Conservation (phyloP, 2,329 filamentous ascomycete species). For the Cryphonectria nitschkei region DNA sequence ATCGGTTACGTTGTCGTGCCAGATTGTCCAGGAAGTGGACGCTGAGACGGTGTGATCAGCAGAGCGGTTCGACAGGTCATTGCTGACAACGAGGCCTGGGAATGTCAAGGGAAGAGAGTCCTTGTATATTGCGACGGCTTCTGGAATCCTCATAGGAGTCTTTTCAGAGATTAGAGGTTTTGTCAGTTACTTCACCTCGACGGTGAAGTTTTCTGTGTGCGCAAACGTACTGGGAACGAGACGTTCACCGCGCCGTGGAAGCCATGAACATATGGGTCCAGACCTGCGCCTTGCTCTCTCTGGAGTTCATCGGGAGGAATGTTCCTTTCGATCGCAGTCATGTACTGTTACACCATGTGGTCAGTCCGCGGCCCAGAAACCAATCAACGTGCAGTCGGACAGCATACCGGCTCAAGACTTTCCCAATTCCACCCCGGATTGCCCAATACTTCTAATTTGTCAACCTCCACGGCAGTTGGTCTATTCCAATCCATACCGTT, state of each 20-base stretch:
- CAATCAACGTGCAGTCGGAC: background rate
- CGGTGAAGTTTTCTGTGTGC: background rate
- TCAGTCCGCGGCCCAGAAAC: background rate
- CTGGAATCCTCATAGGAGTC: conserved; percentile 33
- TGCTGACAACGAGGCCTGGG: conserved; percentile 31
- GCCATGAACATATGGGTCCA: conserved; percentile 24
- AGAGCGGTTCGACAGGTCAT: conserved; percentile 33
- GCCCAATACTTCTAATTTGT: conserved; percentile 31
- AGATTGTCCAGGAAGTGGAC: conserved; percentile 34
- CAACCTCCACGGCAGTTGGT: conserved; percentile 32
- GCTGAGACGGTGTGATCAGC: conserved; percentile 31
- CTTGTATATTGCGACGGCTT: conserved; percentile 33
- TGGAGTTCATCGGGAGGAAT: conserved; percentile 31
- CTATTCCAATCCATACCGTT: conserved; percentile 35
- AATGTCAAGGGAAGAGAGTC: conserved; percentile 30
- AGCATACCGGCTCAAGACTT: conserved; percentile 19
- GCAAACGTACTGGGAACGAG: conserved; percentile 32
- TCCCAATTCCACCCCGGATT: conserved; percentile 30
- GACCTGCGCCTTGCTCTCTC: conserved; percentile 28
- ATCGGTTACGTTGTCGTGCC: conserved; percentile 30
- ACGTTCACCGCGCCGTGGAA: conserved; percentile 32
- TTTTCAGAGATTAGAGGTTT: conserved; percentile 4
- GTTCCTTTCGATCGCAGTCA: conserved; percentile 32
- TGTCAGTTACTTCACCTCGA: background rate
- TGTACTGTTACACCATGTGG: conserved; percentile 9